Evolutionary conservation across 2,329 filamentous ascomycete genomes (phyloP), one percentile per base, ranked within the genome.

Genomic region (Geoglossum cookeanum): DNA sequence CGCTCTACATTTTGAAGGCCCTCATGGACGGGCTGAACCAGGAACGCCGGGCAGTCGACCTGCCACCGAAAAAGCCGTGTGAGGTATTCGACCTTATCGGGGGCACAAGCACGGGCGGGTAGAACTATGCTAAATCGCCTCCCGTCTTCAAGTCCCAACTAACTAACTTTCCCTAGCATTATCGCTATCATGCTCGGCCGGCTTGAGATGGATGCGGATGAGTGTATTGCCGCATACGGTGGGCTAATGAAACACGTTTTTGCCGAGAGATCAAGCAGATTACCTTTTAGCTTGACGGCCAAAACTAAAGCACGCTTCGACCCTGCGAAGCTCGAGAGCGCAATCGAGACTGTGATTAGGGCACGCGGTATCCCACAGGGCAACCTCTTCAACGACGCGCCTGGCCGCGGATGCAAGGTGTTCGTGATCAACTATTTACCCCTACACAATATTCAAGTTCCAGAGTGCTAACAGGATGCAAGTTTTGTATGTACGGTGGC

Each of bases 191-290:
- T 63, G 62, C 58, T 62, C 9, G 61, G 62, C 17, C 60, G 60
- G 11, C 58, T 63, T 30, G 45, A 57, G n/a, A 61, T 63, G 59
- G 55, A 56, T 13, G 58, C 62, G 11, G 57, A 61, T 29, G 58
- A 63, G 33, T 62, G 60, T 54, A 62, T 62, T 3, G 15, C 13
- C 8, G 60, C 0, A 63, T 64, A 42, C 75, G 75, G 59, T 66
- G 72, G 4, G 5, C 42, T 57, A 2, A 33, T 47, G 22, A 13
- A 51, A 55, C 3, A 3, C n/a, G 13, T 57, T 2, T 57, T 57
- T 17, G 55, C 15, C 27, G 29, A 55, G 15, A 42, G 17, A 11
- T 5, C 30, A 44, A 58, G 57, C 35, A 39, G 22, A 13, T 30
- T 63, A 15, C 59, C 54, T 33, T 56, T 66, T 15, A 63, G 59